A percentile compares a stretch with the other conserved stretches of the same genome.
Conservation (phyloP, 1,284 basidiomycete genomes). For the Vanrija sp. region DNA sequence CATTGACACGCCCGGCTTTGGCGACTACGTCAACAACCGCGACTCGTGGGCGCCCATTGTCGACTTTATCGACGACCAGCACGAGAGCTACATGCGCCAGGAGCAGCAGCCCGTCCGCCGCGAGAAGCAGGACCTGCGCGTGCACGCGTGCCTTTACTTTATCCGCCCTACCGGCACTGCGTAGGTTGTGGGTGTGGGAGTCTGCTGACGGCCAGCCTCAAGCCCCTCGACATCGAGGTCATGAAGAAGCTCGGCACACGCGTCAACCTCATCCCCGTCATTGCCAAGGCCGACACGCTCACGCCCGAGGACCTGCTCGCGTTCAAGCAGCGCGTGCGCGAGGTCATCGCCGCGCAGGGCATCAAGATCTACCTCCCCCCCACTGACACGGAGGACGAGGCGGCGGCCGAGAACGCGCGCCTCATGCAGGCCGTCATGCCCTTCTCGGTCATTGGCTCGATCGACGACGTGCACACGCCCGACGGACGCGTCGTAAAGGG, state of each 20-base stretch:
- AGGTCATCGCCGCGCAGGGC: constrained; percentile 82
- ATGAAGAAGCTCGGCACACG: constrained; percentile 96
- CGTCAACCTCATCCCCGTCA: constrained; percentile 95
- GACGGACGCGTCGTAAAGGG: constrained; percentile 95
- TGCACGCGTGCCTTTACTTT: constrained; percentile 98
- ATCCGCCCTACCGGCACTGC: constrained; percentile 94
- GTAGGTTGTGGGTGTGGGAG: constrained; percentile 53
- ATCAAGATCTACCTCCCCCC: constrained; percentile 95
- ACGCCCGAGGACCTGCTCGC: constrained; percentile 84
- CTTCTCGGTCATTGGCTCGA: constrained; percentile 97
- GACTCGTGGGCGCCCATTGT: constrained; percentile 98
- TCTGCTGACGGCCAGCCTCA: constrained; percentile 58
- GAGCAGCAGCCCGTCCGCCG: constrained; percentile 94
- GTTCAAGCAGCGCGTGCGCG: constrained; percentile 93
- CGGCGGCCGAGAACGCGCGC: constrained; percentile 81
- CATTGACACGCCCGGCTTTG: constrained; percentile 97
- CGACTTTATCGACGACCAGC: constrained; percentile 99
- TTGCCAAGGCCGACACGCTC: constrained; percentile 94
- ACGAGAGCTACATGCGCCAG: constrained; percentile 98
- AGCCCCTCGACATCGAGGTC: constrained; percentile 97
- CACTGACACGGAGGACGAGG: constrained; percentile 84
- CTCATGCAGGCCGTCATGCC: constrained; percentile 84
- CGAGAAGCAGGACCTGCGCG: constrained; percentile 91
- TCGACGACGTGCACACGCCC: constrained; percentile 82
- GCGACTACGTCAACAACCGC: constrained; percentile 99